Conservation (phyloP, 257 asterid genomes). For the Cinchona pubescens region DNA sequence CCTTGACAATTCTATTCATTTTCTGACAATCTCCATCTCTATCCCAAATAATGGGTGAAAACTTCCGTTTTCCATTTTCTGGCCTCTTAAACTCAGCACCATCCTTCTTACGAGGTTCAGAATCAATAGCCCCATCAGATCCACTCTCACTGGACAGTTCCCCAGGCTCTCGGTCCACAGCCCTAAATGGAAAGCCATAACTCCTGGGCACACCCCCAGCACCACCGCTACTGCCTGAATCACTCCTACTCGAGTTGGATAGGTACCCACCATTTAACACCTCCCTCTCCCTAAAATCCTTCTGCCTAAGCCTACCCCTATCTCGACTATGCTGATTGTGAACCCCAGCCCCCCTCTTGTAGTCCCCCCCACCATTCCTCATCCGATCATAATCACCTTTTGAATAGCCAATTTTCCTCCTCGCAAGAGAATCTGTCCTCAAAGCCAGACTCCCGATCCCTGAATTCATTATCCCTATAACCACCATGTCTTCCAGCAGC, state of each 20-base stretch:
- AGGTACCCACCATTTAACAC: slow-evolving; percentile 36
- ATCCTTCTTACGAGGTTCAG: slow-evolving; percentile 35
- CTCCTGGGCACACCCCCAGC: slow-evolving; percentile 31
- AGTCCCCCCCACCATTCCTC: slow-evolving; percentile 42
- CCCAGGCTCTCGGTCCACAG: slow-evolving; percentile 74
- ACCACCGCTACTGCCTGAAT: slow-evolving; percentile 42
- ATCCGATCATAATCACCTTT: slow-evolving; percentile 51
- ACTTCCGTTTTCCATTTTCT: slow-evolving; percentile 64
- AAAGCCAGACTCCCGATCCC: slow-evolving; percentile 53
- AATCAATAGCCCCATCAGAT: slow-evolving; percentile 61
- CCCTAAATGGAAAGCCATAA: slow-evolving; percentile 23
- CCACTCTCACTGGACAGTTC: slow-evolving; percentile 80
- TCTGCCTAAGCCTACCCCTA: slow-evolving; percentile 52
- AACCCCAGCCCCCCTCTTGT: slow-evolving; percentile 32
- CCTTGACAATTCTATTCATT: slow-evolving; percentile 30
- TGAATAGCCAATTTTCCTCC: slow-evolving; percentile 39
- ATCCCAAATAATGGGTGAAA: slow-evolving; percentile 88
- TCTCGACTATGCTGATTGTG: slow-evolving; percentile 34
- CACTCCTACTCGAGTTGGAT: slow-evolving; percentile 49
- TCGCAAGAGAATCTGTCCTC: slow-evolving; percentile 45
- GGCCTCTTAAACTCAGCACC: slow-evolving; percentile 32
- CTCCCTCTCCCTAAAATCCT: slow-evolving; percentile 55
- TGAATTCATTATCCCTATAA: slow-evolving; percentile 55
- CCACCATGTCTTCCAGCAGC: slow-evolving; percentile 79
- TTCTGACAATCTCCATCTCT: slow-evolving; percentile 69